phyloP scores from a whole-genome alignment of 306 rosid genomes.

The Cicer pinnatifidum region DNA sequence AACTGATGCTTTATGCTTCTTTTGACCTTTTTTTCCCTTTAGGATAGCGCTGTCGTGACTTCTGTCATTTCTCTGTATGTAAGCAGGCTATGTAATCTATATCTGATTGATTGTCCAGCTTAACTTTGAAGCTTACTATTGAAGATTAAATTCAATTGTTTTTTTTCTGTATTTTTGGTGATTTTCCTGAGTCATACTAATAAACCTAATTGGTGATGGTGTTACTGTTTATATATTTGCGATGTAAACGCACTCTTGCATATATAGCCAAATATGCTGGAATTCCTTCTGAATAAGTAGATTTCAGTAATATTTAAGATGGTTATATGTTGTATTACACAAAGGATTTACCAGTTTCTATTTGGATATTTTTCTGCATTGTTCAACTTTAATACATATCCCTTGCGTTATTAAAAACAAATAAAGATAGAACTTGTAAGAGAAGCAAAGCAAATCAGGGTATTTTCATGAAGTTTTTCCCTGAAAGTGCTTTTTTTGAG shows the following conservation, averaged over 20 bases:
- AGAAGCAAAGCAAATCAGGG: slow-evolving; percentile 42
- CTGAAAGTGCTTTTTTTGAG: slow-evolving; percentile 59
- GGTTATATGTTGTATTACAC: slow-evolving; percentile 11
- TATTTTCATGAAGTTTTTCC: slow-evolving; percentile 41
- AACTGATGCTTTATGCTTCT: neutral
- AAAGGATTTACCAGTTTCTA: slow-evolving; percentile 32
- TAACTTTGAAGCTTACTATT: slow-evolving; percentile 28
- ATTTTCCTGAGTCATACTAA: slow-evolving; percentile 27
- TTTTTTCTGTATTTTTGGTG: slow-evolving; percentile 10
- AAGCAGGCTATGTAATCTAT: neutral
- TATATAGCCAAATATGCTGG: slow-evolving; percentile 19
- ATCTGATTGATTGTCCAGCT: slow-evolving; percentile 24
- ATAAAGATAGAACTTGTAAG: slow-evolving; percentile 6
- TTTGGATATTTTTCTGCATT: slow-evolving; percentile 42
- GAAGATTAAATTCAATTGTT: slow-evolving; percentile 16
- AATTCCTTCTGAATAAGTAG: slow-evolving; percentile 6
- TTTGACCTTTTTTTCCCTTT: neutral
- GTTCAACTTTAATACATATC: slow-evolving; percentile 7
- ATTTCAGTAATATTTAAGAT: slow-evolving; percentile 25
- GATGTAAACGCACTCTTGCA: slow-evolving; percentile 28
- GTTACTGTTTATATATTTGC: slow-evolving; percentile 1
- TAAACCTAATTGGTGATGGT: slow-evolving; percentile 1
- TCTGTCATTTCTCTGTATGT: neutral
- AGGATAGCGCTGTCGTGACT: neutral
- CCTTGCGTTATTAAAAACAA: slow-evolving; percentile 26